Conservation (phyloP, 2,329 filamentous ascomycete species). For the Microascus cirrosus region DNA sequence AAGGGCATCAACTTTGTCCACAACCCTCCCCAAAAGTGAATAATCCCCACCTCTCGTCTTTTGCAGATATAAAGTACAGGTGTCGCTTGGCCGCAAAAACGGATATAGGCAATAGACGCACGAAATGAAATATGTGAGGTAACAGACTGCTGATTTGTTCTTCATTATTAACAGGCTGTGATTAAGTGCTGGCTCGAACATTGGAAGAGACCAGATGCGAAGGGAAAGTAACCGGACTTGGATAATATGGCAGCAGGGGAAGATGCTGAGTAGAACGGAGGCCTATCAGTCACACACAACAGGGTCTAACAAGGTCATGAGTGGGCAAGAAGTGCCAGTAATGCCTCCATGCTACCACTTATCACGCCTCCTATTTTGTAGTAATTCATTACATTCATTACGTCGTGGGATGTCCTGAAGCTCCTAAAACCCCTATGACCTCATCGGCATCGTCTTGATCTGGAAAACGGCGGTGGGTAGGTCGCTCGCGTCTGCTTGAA, state of each 20-base stretch:
- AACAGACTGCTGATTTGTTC: constrained; percentile 3
- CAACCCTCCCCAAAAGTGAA: constrained; percentile 81
- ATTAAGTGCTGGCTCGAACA: background rate
- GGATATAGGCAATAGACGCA: constrained; percentile 6
- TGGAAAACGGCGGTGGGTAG: constrained; percentile 87
- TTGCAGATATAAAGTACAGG: background rate
- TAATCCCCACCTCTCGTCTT: constrained; percentile 11
- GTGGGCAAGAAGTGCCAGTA: background rate
- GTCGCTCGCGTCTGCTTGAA: constrained; percentile 82
- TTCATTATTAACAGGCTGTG: constrained; percentile 4
- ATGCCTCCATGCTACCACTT: background rate
- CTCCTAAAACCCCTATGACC: constrained; percentile 33
- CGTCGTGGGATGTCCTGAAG: background rate
- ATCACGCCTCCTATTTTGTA: background rate
- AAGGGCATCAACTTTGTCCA: constrained; percentile 88
- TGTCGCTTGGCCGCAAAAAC: background rate
- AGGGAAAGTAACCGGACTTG: background rate
- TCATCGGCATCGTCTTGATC: constrained; percentile 71
- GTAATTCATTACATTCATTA: background rate
- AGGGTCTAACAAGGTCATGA: background rate
- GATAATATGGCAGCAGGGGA: background rate
- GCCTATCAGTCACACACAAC: background rate
- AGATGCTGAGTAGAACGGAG: background rate
- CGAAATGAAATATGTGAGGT: constrained; percentile 1
- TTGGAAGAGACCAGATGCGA: background rate